Evolutionary conservation across 176 grass and related monocot species (phyloP), one percentile per base, ranked within the genome.

Genomic region (Eremochloa ophiuroides): DNA sequence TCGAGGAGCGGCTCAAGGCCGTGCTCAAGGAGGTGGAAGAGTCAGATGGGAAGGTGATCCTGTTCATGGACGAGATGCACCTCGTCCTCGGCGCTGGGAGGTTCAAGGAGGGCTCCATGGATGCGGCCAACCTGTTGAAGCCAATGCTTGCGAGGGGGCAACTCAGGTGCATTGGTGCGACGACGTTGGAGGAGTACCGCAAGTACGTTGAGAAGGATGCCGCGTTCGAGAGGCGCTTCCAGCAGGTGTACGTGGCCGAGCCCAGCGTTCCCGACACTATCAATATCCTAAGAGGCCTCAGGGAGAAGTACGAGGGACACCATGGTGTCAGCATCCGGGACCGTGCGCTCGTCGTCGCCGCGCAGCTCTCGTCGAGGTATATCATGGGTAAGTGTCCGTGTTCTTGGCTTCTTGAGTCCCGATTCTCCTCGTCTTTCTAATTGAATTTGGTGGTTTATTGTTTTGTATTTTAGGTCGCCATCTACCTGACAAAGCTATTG

Each of bases 51-150:
- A 97, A 92, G 74, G 93, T 93, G 3, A 97, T 93, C 22, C 86
- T 97, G 25, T 97, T 97, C 86, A 97, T 97, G 64, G 94, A 97
- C 80, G 94, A 97, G 66, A 91, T 97, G 53, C 94, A 97, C 69
- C 85, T 93, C 74, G 91, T 97, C 31, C 91, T 97, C 18, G 91
- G 94, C 17, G 94, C 94, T 4, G 94, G 94, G 12, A 84, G 86
- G 41, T n/a, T n/a, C n/a, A 87, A 80, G 4, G 94, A 93, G 56
- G 94, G 94, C 3, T 93, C 94, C 12, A 93, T 97, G 91, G 94
- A 97, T 15, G 94, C 91, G 2, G 94, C 94, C 4, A 93, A 97
- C 79, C 84, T 97, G 25, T 91, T 97, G 73, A 97, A 97, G 73
- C 94, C 94, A 13, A 91, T 93, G 91, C 94, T 93, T n/a, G 91